A percentile compares a stretch with the other conserved stretches of the same genome.
phyloP scores from a whole-genome alignment of 208 protist species.

The Crithidia sp. region DNA sequence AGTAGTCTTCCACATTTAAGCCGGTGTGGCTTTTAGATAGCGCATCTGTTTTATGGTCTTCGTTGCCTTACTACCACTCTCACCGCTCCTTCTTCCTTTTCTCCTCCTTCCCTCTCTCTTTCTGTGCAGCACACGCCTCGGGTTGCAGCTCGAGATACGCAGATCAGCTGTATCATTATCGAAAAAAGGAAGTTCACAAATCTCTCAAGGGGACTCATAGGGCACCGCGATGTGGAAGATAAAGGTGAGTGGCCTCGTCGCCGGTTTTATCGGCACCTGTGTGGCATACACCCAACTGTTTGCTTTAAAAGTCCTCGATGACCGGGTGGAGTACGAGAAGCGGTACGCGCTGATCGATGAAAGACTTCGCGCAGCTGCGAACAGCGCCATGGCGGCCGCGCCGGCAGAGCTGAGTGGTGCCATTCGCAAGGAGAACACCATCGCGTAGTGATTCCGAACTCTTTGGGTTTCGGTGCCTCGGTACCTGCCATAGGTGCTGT shows the following conservation, averaged over 20 bases:
- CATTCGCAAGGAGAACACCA: not conserved
- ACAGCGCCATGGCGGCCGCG: slow-evolving; percentile 20
- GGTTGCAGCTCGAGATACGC: too few species aligned
- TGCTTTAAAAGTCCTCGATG: slow-evolving; percentile 50
- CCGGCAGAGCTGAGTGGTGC: slow-evolving; percentile 8
- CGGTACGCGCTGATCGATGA: slow-evolving; percentile 41
- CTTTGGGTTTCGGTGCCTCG: not conserved
- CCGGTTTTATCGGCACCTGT: slow-evolving; percentile 48
- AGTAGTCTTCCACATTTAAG: too few species aligned
- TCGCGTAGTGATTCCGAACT: not conserved
- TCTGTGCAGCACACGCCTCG: too few species aligned
- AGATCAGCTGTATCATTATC: too few species aligned
- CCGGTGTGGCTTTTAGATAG: too few species aligned
- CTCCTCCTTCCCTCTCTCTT: too few species aligned
- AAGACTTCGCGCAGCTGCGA: slow-evolving; percentile 30
- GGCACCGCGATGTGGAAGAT: slow-evolving; percentile 44
- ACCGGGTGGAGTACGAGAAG: slow-evolving; percentile 39
- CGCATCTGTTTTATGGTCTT: too few species aligned
- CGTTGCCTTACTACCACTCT: too few species aligned
- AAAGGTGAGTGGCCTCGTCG: slow-evolving; percentile 50
- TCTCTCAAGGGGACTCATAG: too few species aligned
- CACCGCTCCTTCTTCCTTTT: too few species aligned
- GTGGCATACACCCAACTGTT: slow-evolving; percentile 60
- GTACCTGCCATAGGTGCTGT: not conserved
- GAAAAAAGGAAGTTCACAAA: too few species aligned